Evolutionary conservation across 352 stramenopile genomes (phyloP), one percentile per base, ranked within the genome.

Genomic region (Phytopythium sindhum): DNA sequence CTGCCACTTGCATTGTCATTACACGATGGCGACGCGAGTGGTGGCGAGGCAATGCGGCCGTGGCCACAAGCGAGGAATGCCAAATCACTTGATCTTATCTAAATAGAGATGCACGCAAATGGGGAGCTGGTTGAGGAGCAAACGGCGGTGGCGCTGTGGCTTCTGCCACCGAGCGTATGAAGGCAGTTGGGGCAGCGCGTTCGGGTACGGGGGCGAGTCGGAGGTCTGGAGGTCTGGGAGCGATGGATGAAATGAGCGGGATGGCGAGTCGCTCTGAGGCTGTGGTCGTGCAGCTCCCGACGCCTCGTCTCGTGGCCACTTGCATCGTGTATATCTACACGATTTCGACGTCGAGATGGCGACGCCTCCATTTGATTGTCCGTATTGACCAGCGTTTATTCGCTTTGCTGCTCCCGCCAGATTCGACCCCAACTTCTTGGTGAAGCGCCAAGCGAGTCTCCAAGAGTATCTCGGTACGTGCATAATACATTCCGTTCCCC

Each of bases 31-130:
- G 24, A 7, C 14, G 14, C 11, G 47, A 53, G 47, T 33, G 47
- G 47, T 2, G 26, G 24, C 23, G 24, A 3, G 47, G 23, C 6
- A 2, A 29, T 28, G 29, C 3, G 23, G 55, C 42, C n/a, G 23
- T 29, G 52, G 15, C 48, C 37, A 52, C 55, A 57, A 80, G 65
- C 78, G 41, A 72, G 75, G 84, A 93, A 70, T 93, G 82, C 76
- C 80, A 94, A 94, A 92, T 73, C 78, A 79, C 81, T 94, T 94
- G 85, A 94, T 92, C 85, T 94, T 92, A 94, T 92, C 85, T 87
- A 65, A 87, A 60, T 57, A 61, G 51, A 50, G 33, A 51, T 50
- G 56, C 45, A 12, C 19, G 39, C 64, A 15, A 28, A 29, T 15
- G 35, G 21, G 57, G 57, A 29, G 52, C 48, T 21, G 29, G 54